These are phyloP conservation scores for Chaetomium olivaceum DNA, from an alignment of 2,329 filamentous ascomycete species.

Conservation along the genomic window DNA sequence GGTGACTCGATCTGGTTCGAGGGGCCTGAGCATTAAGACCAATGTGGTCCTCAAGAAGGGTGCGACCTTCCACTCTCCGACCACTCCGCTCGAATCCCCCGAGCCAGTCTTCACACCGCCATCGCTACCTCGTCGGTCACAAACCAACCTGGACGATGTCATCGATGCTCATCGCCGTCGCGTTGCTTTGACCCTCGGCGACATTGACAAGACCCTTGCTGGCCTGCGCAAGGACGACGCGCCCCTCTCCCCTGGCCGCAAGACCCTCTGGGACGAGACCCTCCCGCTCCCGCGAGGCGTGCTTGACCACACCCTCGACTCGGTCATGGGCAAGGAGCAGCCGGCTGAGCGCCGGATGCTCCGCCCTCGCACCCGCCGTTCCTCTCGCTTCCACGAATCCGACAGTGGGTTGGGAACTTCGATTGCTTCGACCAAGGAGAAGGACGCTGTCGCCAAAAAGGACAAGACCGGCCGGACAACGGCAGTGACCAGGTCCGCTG, in stretches of 20 bases:
- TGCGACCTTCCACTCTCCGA: conserved; percentile 64
- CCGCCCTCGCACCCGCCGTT: conserved; percentile 56
- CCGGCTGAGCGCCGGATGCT: conserved; percentile 51
- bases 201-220: conserved; percentile 64
- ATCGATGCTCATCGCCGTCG: conserved; percentile 69
- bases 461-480: conserved; percentile 46
- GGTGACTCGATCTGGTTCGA: conserved; percentile 48
- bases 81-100: conserved; percentile 44
- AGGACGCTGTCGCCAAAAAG: conserved; percentile 49
- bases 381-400: conserved; percentile 68
- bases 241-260: conserved; percentile 40
- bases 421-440: conserved; percentile 62
- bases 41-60: conserved; percentile 67
- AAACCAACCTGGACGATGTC: conserved; percentile 70
- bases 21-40: conserved; percentile 52
- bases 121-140: conserved; percentile 63
- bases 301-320: conserved; percentile 56
- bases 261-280: conserved; percentile 54
- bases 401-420: conserved; percentile 90
- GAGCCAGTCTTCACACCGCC: conserved; percentile 49
- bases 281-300: conserved; percentile 61
- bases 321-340: conserved; percentile 48
- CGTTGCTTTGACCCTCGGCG: conserved; percentile 64
- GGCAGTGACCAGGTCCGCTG: conserved; percentile 63
- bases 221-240: conserved; percentile 43